These are phyloP conservation scores for Septoria linicola DNA, from an alignment of 2,329 filamentous ascomycete genomes.

Conservation along the genomic window DNA sequence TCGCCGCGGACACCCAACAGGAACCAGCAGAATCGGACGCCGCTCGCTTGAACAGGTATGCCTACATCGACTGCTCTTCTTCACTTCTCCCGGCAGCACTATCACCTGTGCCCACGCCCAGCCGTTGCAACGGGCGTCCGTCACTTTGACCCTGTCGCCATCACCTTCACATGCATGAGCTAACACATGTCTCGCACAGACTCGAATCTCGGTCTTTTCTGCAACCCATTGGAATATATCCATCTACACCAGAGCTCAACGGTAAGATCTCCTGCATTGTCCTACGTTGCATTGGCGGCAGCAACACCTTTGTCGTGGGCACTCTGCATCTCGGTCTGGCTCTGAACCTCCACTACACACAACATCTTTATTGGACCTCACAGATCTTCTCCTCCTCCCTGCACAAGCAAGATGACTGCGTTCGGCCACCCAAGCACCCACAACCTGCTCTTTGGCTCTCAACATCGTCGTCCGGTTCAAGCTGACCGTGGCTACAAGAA, in stretches of 20 bases:
- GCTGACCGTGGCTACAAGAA: conserved; percentile 28
- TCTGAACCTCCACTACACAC: conserved; percentile 11
- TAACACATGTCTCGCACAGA: conserved; percentile 16
- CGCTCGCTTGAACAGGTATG: conserved; percentile 99
- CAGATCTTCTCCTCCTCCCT: conserved; percentile 11
- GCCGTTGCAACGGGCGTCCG: conserved; percentile 1
- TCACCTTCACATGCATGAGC: conserved; percentile 11
- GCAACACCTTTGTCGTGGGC: conserved; percentile 15
- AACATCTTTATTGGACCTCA: conserved; percentile 16
- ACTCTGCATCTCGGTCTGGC: conserved; percentile 18
- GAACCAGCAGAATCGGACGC: conserved; percentile 68
- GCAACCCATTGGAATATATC: conserved; percentile 28
- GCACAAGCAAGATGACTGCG: conserved; percentile 20
- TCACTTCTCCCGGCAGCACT: conserved; percentile 10
- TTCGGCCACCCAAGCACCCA: conserved; percentile 17
- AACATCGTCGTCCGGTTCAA: conserved; percentile 20
- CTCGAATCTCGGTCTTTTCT: conserved; percentile 18
- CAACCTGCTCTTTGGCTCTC: conserved; percentile 23
- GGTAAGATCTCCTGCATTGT: conserved; percentile 27
- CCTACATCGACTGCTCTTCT: conserved; percentile 85
- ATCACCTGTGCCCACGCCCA: neutral
- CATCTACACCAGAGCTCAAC: conserved; percentile 28
- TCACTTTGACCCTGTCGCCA: conserved; percentile 6
- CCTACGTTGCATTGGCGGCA: conserved; percentile 11
- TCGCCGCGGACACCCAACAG: conserved; percentile 24